phyloP scores from a whole-genome alignment of 2,329 filamentous ascomycete genomes.

The Cordyceps pruinosa region DNA sequence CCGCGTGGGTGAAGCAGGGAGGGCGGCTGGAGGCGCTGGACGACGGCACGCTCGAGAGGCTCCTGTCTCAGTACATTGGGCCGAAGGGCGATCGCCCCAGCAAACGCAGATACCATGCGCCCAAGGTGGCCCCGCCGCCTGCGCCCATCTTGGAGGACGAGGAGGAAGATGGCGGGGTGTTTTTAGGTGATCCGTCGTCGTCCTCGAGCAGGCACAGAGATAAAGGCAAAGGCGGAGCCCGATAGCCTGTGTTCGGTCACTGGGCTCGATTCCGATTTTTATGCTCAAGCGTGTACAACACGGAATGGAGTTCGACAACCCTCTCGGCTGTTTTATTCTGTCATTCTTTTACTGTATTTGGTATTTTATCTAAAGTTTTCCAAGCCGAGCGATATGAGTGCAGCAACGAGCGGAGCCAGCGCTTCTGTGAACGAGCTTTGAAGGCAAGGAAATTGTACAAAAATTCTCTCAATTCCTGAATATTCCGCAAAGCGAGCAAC shows the following conservation, averaged over 20 bases:
- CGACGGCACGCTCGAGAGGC: neutral
- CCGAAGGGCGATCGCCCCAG: neutral
- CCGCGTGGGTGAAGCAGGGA: neutral
- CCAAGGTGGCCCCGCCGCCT: neutral
- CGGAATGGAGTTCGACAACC: neutral
- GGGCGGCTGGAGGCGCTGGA: neutral
- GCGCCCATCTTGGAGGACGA: constrained; percentile 4
- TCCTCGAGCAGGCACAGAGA: neutral
- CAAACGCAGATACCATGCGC: neutral
- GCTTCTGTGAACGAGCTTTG: too few relatives aligned
- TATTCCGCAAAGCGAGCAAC: too few relatives aligned
- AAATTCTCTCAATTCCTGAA: neutral
- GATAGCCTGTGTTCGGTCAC: neutral
- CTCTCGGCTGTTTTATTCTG: too few relatives aligned
- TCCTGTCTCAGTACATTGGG: neutral
- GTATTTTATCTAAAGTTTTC: too few relatives aligned
- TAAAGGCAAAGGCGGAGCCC: neutral
- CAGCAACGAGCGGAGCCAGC: too few relatives aligned
- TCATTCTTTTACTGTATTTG: too few relatives aligned
- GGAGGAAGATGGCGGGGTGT: neutral
- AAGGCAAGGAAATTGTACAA: neutral
- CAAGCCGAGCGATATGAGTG: too few relatives aligned
- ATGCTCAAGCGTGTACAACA: neutral
- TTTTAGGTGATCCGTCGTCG: neutral
- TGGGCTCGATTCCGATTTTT: neutral